Conservation (phyloP, 192 early-diverging fungal genomes). For the Coemansia sp. region DNA sequence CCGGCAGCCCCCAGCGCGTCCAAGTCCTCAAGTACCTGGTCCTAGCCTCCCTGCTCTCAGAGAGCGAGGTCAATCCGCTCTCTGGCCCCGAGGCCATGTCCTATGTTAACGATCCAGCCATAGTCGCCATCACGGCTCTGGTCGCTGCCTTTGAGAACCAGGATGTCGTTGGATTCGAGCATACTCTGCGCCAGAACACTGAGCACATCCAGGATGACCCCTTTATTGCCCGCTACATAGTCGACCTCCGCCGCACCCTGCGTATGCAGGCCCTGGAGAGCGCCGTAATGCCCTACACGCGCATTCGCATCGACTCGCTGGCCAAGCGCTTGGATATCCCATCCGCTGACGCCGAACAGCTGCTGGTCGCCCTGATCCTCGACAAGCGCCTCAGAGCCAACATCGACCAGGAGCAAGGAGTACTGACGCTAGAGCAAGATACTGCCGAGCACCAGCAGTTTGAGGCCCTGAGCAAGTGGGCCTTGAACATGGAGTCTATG, state of each 20-base stretch:
- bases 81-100: slow-evolving; percentile 97
- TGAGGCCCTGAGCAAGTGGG: slow-evolving; percentile 37
- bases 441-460: slow-evolving; percentile 37
- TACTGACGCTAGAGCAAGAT: slow-evolving; percentile 30
- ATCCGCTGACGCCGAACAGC: slow-evolving; percentile 73
- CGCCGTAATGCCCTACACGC: slow-evolving; percentile 87
- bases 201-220: slow-evolving; percentile 81
- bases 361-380: slow-evolving; percentile 84
- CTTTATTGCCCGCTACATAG: slow-evolving; percentile 88
- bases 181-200: slow-evolving; percentile 69
- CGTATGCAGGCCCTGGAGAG: slow-evolving; percentile 85
- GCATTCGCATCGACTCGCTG: slow-evolving; percentile 80
- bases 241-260: slow-evolving; percentile 89
- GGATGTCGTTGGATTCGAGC: slow-evolving; percentile 87
- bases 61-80: slow-evolving; percentile 94
- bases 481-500: slow-evolving; percentile 22
- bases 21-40: slow-evolving; percentile 94
- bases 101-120: slow-evolving; percentile 90
- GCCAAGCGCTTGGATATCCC: slow-evolving; percentile 82
- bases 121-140: slow-evolving; percentile 90
- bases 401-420: slow-evolving; percentile 85
- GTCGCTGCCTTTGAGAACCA: slow-evolving; percentile 88
- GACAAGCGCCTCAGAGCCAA: slow-evolving; percentile 80
- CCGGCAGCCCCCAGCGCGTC: slow-evolving; percentile 89
- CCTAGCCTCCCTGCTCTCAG: slow-evolving; percentile 93